Base-by-base conservation (phyloP, 2,329 filamentous ascomycete species). In the Xylaria hypoxylon region DNA sequence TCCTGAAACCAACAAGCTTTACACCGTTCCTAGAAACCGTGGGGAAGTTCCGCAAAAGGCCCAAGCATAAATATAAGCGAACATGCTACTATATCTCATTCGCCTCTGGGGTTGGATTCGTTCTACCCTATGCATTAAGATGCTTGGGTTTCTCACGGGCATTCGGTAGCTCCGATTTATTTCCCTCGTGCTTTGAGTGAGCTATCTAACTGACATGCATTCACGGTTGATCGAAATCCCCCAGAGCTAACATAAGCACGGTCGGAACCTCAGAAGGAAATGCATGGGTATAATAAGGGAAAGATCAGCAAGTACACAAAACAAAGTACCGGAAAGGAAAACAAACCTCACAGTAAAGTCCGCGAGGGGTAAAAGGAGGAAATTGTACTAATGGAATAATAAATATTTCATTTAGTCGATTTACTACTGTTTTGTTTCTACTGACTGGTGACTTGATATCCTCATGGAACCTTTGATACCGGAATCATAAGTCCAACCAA, bases 31-130 rank as follows among this genome's bases (percentile, higher is more conserved):
- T 35, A 33, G 28, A 10, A 51, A 17, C 17, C 26, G 28, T 33
- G 31, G 48, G 48, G 48, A 35, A 52, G 26, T 22, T 35, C 28
- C 48, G 48, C 28, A 52, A 50, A 45, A n/a, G 19, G 10, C 22
- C 19, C 8, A 1, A 26, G 24, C 24, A 17, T 28, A 5, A 15
- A 48, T 31, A 40, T 28, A 28, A 48, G 11, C 2, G 45, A 48
- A 48, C 11, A 17, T 48, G 24, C 3, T 28, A 28, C 22, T 5
- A 24, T 26, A 48, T 13, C 24, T 24, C 2, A 22, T 10, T 47
- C 22, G 24, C 17, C 31, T n/a, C 24, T n/a, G 26, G 28, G 24
- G 26, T n/a, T 2, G 15, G 26, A 31, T 6, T 50, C 15, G 5
- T 8, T 8, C 13, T 17, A 33, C n/a, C 48, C 24, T 13, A 11